These are phyloP conservation scores for Cryomyces minteri DNA, from an alignment of 495 filamentous ascomycete genomes.

Conservation along the genomic window DNA sequence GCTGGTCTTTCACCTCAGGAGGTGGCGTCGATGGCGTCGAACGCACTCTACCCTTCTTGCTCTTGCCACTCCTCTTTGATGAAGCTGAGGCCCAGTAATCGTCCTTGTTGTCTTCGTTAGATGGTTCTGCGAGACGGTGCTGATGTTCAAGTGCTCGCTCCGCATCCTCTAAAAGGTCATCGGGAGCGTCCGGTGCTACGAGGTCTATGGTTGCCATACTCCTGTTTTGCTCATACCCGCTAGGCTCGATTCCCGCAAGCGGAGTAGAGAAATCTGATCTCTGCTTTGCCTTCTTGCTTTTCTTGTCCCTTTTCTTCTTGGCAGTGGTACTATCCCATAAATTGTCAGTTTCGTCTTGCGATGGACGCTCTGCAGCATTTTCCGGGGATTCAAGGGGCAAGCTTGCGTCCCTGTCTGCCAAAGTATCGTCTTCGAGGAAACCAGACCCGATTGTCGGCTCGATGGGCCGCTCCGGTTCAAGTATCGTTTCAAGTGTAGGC, in stretches of 20 bases:
- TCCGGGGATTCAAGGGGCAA: no score
- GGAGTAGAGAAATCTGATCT: not conserved
- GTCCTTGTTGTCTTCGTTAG: not conserved
- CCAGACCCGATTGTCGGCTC: not conserved
- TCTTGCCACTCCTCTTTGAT: conserved; percentile 12
- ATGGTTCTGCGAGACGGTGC: no score
- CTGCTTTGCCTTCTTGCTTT: conserved; percentile 3
- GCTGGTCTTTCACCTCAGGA: no score
- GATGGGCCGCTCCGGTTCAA: not conserved
- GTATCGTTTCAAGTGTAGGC: not conserved
- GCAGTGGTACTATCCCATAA: conserved; percentile 11
- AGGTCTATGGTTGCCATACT: no score
- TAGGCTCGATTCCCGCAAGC: no score
- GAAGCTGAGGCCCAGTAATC: conserved; percentile 1
- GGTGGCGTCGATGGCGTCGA: not conserved
- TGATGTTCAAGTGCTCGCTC: no score
- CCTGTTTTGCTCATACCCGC: no score
- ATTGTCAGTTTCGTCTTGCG: conserved; percentile 2
- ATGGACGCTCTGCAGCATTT: not conserved
- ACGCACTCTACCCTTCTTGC: conserved; percentile 10
- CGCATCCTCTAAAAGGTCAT: no score
- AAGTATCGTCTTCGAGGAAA: no score
- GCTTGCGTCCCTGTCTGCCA: no score
- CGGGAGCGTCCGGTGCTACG: no score
- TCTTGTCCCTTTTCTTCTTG: conserved; percentile 23